Evolutionary conservation across 768 basidiomycete species (phyloP).

Genomic region (Russula foetens): DNA sequence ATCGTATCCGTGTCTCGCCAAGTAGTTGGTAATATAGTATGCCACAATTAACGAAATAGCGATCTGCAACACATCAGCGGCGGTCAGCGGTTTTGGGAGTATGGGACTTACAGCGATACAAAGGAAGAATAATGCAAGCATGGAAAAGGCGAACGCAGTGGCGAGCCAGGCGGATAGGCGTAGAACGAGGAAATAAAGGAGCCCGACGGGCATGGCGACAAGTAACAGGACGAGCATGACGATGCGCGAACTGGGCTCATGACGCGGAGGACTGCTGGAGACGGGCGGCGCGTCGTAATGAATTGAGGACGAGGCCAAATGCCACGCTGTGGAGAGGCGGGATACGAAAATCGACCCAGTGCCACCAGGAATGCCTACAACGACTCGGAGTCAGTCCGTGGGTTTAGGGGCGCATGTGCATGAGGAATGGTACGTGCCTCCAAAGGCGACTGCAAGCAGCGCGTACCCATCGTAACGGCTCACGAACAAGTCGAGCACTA

Average conservation of each 20-base stretch:
- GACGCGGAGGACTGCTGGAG: slow-evolving; percentile 11
- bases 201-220: slow-evolving; percentile 74
- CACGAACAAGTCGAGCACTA: slow-evolving; percentile 87
- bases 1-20: slow-evolving; percentile 74
- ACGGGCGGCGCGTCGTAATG: slow-evolving; percentile 17
- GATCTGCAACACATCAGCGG: slow-evolving; percentile 39
- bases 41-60: slow-evolving; percentile 62
- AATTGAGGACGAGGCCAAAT: slow-evolving; percentile 41
- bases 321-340: slow-evolving; percentile 81
- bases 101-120: slow-evolving; percentile 57
- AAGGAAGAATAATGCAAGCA: slow-evolving; percentile 61
- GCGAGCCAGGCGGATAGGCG: slow-evolving; percentile 69
- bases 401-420: neutral
- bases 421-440: slow-evolving; percentile 42
- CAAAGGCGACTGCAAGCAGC: slow-evolving; percentile 79
- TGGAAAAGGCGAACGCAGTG: slow-evolving; percentile 59
- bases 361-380: slow-evolving; percentile 74
- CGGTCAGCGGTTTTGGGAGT: neutral
- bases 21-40: slow-evolving; percentile 54
- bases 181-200: slow-evolving; percentile 64
- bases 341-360: slow-evolving; percentile 90
- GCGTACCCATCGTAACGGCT: slow-evolving; percentile 83
- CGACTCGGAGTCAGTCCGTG: neutral
- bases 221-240: slow-evolving; percentile 62
- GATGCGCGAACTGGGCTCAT: slow-evolving; percentile 34